phyloP scores from a whole-genome alignment of 345 rosid species.

The Eucalyptus regnans region DNA sequence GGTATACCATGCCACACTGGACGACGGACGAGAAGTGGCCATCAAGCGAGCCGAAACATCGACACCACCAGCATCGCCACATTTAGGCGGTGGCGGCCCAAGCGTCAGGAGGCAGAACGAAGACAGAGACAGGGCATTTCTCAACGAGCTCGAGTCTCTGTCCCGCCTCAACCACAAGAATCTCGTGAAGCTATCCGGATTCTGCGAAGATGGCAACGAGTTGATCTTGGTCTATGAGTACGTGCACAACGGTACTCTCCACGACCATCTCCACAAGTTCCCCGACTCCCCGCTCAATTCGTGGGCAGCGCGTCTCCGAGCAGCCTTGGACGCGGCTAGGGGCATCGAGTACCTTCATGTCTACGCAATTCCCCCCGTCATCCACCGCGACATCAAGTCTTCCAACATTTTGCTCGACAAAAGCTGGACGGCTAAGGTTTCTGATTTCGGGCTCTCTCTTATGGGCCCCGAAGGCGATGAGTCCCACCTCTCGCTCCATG shows the following conservation, averaged over 20 bases:
- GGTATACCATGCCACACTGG: constrained; percentile 41
- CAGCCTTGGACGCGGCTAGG: constrained; percentile 64
- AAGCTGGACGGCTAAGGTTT: constrained; percentile 54
- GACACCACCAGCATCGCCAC: neutral
- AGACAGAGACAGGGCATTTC: constrained; percentile 55
- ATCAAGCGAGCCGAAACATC: constrained; percentile 60
- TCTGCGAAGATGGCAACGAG: constrained; percentile 55
- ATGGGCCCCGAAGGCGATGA: constrained; percentile 44
- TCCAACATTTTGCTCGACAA: constrained; percentile 57
- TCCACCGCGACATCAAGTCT: constrained; percentile 83
- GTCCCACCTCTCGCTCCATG: constrained; percentile 47
- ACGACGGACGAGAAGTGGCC: constrained; percentile 62
- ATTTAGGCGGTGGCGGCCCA: neutral
- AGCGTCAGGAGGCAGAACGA: constrained; percentile 19
- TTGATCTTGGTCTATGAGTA: constrained; percentile 51
- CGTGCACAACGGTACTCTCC: constrained; percentile 56
- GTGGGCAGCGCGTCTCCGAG: constrained; percentile 48
- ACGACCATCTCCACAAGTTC: constrained; percentile 59
- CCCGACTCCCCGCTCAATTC: constrained; percentile 27
- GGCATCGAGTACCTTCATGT: constrained; percentile 70
- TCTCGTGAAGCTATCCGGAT: constrained; percentile 55
- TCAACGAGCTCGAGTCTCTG: constrained; percentile 69
- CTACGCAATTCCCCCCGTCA: constrained; percentile 48
- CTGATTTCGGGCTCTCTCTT: constrained; percentile 71
- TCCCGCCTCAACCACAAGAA: constrained; percentile 74